Evolutionary conservation across 2,329 filamentous ascomycete species (phyloP).

Genomic region (Ophiognomonia clavigignenti-juglandacearum): DNA sequence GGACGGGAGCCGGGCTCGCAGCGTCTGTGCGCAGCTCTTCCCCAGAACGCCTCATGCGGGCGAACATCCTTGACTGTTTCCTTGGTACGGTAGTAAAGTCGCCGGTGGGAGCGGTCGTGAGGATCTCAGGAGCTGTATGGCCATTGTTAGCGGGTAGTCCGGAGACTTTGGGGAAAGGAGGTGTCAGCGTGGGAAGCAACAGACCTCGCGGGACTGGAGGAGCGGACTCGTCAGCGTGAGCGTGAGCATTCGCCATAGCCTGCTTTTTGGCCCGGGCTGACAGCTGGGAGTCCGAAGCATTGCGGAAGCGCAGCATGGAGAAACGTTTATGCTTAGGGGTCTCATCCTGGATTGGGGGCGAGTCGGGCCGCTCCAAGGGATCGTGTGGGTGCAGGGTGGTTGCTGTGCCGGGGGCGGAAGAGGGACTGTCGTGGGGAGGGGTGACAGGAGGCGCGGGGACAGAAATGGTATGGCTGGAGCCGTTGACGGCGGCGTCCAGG

Average conservation of each 20-base stretch:
- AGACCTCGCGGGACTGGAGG: conserved; percentile 55
- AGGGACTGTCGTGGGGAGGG: conserved; percentile 23
- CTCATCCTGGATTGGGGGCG: conserved; percentile 51
- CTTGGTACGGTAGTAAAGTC: conserved; percentile 50
- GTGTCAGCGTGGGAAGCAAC: conserved; percentile 18
- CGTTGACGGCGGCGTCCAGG: conserved; percentile 16
- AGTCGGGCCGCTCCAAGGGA: conserved; percentile 33
- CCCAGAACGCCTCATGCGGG: conserved; percentile 47
- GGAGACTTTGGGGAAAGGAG: not conserved
- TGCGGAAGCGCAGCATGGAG: conserved; percentile 75
- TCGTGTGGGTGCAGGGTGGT: conserved; percentile 20
- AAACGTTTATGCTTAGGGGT: conserved; percentile 55
- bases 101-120: conserved; percentile 84
- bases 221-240: conserved; percentile 46
- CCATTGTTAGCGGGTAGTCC: conserved; percentile 19
- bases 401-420: conserved; percentile 20
- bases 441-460: conserved; percentile 27
- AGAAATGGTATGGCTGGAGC: conserved; percentile 10
- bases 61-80: conserved; percentile 49
- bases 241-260: conserved; percentile 35
- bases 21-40: conserved; percentile 38
- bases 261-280: conserved; percentile 71
- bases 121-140: conserved; percentile 61
- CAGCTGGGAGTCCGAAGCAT: conserved; percentile 89
- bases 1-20: conserved; percentile 18